phyloP scores from a whole-genome alignment of 1,284 basidiomycete species.

The Leccinum fallax region DNA sequence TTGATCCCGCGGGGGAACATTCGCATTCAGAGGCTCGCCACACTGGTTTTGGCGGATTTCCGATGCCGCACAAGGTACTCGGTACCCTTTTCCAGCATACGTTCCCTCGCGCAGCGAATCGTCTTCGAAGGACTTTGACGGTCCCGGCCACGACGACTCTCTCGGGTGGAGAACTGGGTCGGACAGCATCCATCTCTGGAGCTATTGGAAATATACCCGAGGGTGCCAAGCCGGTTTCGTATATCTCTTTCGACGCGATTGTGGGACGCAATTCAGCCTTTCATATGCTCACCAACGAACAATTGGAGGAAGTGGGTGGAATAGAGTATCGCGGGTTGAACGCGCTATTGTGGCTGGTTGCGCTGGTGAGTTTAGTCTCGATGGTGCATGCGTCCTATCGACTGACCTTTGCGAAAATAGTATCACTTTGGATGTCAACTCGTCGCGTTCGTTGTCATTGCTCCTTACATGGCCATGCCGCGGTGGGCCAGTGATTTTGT shows the following conservation, averaged over 20 bases:
- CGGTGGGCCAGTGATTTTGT: conserved; percentile 60
- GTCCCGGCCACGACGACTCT: conserved; percentile 75
- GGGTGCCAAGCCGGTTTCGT: conserved; percentile 66
- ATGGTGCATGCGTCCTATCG: neutral
- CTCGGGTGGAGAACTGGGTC: conserved; percentile 35
- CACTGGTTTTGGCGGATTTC: conserved; percentile 84
- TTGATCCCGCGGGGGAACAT: conserved; percentile 26
- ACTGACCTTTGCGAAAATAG: conserved; percentile 38
- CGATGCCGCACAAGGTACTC: conserved; percentile 71
- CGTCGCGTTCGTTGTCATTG: conserved; percentile 69
- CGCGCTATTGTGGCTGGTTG: conserved; percentile 77
- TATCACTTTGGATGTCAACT: conserved; percentile 76
- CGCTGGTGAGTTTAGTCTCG: conserved; percentile 43
- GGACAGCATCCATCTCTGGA: conserved; percentile 23
- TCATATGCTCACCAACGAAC: conserved; percentile 74
- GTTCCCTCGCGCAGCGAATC: conserved; percentile 59
- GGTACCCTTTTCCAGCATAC: conserved; percentile 48
- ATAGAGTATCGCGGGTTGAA: conserved; percentile 93
- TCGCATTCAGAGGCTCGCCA: conserved; percentile 38
- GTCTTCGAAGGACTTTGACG: conserved; percentile 66
- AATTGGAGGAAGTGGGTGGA: conserved; percentile 91
- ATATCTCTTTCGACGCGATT: conserved; percentile 83
- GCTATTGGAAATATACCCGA: conserved; percentile 30
- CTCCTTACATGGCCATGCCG: conserved; percentile 69
- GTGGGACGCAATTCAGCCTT: conserved; percentile 93